Base-by-base conservation (phyloP, 2,329 filamentous ascomycete species). In the Fusarium verrucosum region DNA sequence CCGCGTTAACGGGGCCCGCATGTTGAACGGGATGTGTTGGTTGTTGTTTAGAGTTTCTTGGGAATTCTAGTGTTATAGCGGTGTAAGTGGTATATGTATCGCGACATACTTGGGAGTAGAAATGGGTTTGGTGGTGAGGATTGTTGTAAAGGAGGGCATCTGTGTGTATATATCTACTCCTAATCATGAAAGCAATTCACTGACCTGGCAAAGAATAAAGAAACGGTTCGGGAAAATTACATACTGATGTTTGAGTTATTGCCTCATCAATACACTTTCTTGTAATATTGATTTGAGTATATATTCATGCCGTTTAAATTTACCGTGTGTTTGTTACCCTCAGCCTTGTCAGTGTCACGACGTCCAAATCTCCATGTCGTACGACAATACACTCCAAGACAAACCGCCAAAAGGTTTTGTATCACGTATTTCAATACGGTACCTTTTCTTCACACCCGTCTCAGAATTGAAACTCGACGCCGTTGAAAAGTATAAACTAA, bases 391-490 rank as follows among this genome's bases (percentile, higher is more conserved):
- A 11, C 19, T 28, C 19, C 41, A 33, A 43, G 51, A 20, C 28
- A 28, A 52, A 4, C 25, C 17, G 26, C 17, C 32, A 45, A 16
- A 30, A 36, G 16, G 40, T 19, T 20, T 45, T 33, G 47, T 66
- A 53, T n/a, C 58, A 66, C 62, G 32, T 57, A 35, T n/a, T 17
- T 58, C n/a, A 14, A 20, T 16, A 16, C n/a, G n/a, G 10, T n/a
- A 20, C 3, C 2, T 9, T 32, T 7, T 20, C 19, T 19, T 40
- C 38, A 63, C 62, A 17, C 57, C 62, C 62, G 51, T 66, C 50
- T 58, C 57, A 62, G 57, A 26, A 22, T 40, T 20, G 22, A 22
- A 36, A 38, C 32, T 28, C 37, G 40, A 30, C 46, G 13, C 62
- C 43, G 45, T 22, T n/a, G 20, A 17, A 38, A 38, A 42, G 16